These are phyloP conservation scores for Trametes meyenii DNA, from an alignment of 768 basidiomycete species.

Conservation along the genomic window DNA sequence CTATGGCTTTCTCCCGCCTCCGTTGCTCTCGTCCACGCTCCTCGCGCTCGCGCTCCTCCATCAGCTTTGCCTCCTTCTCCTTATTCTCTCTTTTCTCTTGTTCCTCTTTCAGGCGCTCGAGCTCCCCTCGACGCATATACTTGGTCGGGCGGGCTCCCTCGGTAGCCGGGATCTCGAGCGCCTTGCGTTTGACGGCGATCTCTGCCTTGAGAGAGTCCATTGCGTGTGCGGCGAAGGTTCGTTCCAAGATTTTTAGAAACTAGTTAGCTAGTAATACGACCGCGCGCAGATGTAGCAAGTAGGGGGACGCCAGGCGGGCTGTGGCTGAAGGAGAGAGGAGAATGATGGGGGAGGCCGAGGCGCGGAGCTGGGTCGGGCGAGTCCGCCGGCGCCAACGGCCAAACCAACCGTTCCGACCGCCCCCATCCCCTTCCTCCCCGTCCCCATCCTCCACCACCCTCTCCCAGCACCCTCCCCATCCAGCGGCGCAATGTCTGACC, in stretches of 20 bases:
- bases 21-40: conserved; percentile 32
- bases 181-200: conserved; percentile 86
- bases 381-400: conserved; percentile 3
- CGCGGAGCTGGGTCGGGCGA: conserved; percentile 20
- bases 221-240: not conserved
- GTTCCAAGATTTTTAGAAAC: not conserved
- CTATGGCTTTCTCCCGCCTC: conserved; percentile 29
- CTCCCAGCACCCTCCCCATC: not conserved
- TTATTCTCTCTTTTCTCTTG: conserved; percentile 44
- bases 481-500: conserved; percentile 57
- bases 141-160: conserved; percentile 60
- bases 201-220: conserved; percentile 95
- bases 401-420: not conserved
- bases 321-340: not conserved
- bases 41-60: conserved; percentile 21
- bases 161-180: conserved; percentile 48
- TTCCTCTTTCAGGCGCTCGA: conserved; percentile 68
- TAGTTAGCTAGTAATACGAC: too few relatives aligned
- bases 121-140: conserved; percentile 90
- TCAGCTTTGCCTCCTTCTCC: conserved; percentile 37
- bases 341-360: not conserved
- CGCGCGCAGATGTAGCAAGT: too few relatives aligned
- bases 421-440: conserved; percentile 10
- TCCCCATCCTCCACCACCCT: conserved; percentile 5
- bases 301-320: not conserved